Percentiles rank a stretch among this genome's conserved stretches.
phyloP scores from a whole-genome alignment of 1,284 basidiomycete species.

The Rhodotorula sp. region DNA sequence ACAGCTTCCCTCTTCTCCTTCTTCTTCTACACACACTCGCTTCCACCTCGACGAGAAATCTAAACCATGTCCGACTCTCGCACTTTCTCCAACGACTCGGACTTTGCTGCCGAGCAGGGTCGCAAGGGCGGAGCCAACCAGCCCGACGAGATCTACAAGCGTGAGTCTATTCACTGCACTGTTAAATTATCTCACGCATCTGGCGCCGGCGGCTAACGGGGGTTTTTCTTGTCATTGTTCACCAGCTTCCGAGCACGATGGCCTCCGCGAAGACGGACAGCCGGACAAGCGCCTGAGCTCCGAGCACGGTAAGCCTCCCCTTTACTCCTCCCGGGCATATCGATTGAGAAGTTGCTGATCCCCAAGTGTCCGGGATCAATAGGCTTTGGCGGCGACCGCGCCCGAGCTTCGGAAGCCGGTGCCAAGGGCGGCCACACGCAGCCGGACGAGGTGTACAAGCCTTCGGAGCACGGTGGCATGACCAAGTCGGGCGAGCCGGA shows the following conservation, averaged over 20 bases:
- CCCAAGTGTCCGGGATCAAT: neutral
- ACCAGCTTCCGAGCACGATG: slow-evolving; percentile 38
- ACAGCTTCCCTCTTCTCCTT: neutral
- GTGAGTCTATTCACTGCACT: no score
- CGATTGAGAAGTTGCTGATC: neutral
- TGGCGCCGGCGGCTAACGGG: no score
- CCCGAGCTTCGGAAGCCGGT: slow-evolving; percentile 16
- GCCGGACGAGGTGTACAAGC: slow-evolving; percentile 33
- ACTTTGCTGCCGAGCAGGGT: neutral
- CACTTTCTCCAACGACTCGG: slow-evolving; percentile 7
- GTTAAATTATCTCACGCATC: no score
- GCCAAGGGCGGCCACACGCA: slow-evolving; percentile 36
- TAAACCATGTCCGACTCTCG: neutral
- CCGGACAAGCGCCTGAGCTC: slow-evolving; percentile 15
- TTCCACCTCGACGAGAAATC: neutral
- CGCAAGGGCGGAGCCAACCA: slow-evolving; percentile 2
- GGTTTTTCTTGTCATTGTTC: no score
- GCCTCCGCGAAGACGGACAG: slow-evolving; percentile 24
- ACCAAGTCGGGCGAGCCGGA: slow-evolving; percentile 19
- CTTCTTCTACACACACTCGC: neutral
- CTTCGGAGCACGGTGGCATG: slow-evolving; percentile 23
- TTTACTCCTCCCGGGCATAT: neutral
- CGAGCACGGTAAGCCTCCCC: slow-evolving; percentile 5
- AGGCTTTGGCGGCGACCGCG: slow-evolving; percentile 14
- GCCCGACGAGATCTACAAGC: slow-evolving; percentile 27